A percentile compares a stretch with the other conserved stretches of the same genome.
phyloP scores from a whole-genome alignment of 371 early-diverging fungal species.

The Mortierella sp. region DNA sequence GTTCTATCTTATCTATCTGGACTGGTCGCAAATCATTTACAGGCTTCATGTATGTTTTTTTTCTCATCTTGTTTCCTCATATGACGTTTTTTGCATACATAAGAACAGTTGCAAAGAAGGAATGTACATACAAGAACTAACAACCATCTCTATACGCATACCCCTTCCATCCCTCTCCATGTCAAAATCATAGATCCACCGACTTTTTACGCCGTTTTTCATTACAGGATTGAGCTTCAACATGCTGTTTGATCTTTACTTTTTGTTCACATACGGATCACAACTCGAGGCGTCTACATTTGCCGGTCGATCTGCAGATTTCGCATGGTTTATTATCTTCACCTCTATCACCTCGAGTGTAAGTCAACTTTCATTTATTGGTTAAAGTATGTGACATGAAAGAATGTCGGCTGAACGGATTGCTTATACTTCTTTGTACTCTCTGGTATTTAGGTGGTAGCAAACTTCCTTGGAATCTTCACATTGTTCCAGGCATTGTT shows the following conservation, averaged over 20 bases:
- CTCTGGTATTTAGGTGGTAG: constrained; percentile 26
- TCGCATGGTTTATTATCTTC: constrained; percentile 76
- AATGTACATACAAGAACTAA: not conserved
- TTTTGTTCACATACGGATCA: constrained; percentile 78
- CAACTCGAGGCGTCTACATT: constrained; percentile 82
- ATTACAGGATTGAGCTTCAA: constrained; percentile 64
- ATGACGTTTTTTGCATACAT: not conserved
- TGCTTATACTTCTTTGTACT: constrained; percentile 4
- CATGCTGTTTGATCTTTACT: constrained; percentile 78
- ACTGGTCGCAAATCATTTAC: constrained; percentile 59
- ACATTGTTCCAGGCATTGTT: constrained; percentile 66
- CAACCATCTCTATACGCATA: not conserved
- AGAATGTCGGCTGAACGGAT: not conserved
- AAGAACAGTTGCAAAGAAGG: not conserved
- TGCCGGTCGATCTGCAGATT: constrained; percentile 82
- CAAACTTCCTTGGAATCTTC: constrained; percentile 19
- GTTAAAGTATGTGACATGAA: not conserved
- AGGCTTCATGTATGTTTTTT: constrained; percentile 60
- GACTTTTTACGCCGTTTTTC: constrained; percentile 81
- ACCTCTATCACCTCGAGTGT: constrained; percentile 46
- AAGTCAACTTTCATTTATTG: constrained; percentile 15
- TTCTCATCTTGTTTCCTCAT: constrained; percentile 4
- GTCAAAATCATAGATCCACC: constrained; percentile 72
- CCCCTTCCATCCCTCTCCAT: too few species aligned
- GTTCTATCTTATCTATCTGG: constrained; percentile 57